Conservation (phyloP, 177 flowering plant genomes). For the Vitis hybrid region DNA sequence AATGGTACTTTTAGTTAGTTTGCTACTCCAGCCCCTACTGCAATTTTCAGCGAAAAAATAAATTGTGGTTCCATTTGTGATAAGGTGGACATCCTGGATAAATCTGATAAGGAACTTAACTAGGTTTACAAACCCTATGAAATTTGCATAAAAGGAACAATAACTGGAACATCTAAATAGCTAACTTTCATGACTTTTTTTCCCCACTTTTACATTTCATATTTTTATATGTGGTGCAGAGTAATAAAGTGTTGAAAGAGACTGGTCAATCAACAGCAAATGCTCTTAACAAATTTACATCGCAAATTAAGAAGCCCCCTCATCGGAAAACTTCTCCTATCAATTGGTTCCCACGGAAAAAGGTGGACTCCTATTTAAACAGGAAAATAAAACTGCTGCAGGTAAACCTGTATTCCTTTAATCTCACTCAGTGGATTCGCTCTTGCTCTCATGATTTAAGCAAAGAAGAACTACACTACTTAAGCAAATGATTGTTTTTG, state of each 20-base stretch:
- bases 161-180: no score
- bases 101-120: no score
- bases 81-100: no score
- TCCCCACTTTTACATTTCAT: not conserved
- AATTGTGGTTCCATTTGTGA: no score
- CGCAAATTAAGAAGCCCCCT: conserved; percentile 74
- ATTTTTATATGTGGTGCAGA: conserved; percentile 36
- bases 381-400: conserved; percentile 81
- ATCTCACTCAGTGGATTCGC: not conserved
- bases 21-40: no score
- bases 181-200: no score
- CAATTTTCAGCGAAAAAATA: no score
- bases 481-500: not conserved
- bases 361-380: conserved; percentile 76
- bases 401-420: conserved; percentile 36
- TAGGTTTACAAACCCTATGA: no score
- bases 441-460: not conserved
- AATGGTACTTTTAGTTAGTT: no score
- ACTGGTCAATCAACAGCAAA: conserved; percentile 35
- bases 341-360: conserved; percentile 88
- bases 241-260: conserved; percentile 36
- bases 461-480: not conserved
- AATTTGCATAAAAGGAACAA: no score
- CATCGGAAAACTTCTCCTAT: conserved; percentile 72
- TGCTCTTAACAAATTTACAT: conserved; percentile 59